Evolutionary conservation across 1,284 basidiomycete species (phyloP), one percentile per base, ranked within the genome.

Genomic region (Takashimella tepidaria): DNA sequence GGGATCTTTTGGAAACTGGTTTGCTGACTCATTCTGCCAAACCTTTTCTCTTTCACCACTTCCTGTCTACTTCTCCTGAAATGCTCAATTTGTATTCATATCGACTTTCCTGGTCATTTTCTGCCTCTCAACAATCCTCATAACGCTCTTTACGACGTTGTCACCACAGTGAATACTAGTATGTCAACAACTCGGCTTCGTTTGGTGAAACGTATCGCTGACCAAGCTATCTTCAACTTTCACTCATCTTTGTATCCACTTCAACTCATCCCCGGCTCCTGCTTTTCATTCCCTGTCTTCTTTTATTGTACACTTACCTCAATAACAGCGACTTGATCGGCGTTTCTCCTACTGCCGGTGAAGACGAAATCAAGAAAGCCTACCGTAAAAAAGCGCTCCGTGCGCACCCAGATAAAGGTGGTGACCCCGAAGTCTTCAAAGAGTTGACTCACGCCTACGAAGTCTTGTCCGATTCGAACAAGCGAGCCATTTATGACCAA

Each of bases 391-490:
- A 90, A 74, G 90, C 91, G n/a, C 77, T 96, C 55, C 83, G 85
- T 61, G 76, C 89, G 60, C 95, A 97, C 76, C 95, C 93, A 41
- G 95, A 98, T 82, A 97, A 97, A 79, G 91, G 92, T 56, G 92
- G 92, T 59, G 92, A 97, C 73, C 91, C 91, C 47, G 96, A 98
- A 76, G 77, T 88, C 57, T 98, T 98, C 87, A 98, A 98, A 75
- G 91, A 96, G 73, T 87, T 98, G 55, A 95, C 93, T 13, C 88
- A 95, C 79, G 91, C 89, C 54, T 99, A 98, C 73, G 92, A 98
- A 78, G 80, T 97, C 48, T 81, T 99, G 16, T 92, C 92, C 37
- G 95, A 98, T 74, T 73, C 85, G 16, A 84, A 93, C 67, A 93
- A 90, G 73, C 84, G 91, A 56, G 79, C 78, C 54, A 74, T 91